phyloP scores from a whole-genome alignment of 2,329 filamentous ascomycete genomes.

The Westerdykella aurantiaca region DNA sequence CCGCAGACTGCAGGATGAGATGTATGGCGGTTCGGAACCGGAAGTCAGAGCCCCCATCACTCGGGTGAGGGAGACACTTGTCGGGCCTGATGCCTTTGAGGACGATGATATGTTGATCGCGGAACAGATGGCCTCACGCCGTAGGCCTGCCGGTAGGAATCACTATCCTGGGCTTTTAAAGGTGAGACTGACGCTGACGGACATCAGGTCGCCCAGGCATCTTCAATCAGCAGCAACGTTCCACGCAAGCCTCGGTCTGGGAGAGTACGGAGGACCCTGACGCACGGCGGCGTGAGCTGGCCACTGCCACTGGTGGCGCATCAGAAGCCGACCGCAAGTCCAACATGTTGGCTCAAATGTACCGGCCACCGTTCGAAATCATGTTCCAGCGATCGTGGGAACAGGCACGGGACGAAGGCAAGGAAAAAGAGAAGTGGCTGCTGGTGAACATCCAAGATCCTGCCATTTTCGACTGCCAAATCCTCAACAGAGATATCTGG shows the following conservation, averaged over 20 bases:
- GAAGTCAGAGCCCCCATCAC: slow-evolving; percentile 85
- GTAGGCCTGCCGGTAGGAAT: slow-evolving; percentile 24
- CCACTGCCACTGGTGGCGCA: slow-evolving; percentile 58
- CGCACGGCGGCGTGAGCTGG: slow-evolving; percentile 49
- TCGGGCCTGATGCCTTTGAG: slow-evolving; percentile 60
- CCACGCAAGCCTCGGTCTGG: slow-evolving; percentile 52
- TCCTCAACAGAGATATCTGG: slow-evolving; percentile 92
- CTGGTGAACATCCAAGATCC: slow-evolving; percentile 93
- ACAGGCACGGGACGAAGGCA: slow-evolving; percentile 75
- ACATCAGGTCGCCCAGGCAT: slow-evolving; percentile 49
- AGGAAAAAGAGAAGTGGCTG: slow-evolving; percentile 87
- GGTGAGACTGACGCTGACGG: slow-evolving; percentile 23
- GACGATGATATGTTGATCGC: slow-evolving; percentile 57
- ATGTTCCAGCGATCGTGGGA: slow-evolving; percentile 80
- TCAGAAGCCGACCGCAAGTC: slow-evolving; percentile 64
- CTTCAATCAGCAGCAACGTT: slow-evolving; percentile 61
- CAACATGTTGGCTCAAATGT: slow-evolving; percentile 80
- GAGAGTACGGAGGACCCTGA: slow-evolving; percentile 46
- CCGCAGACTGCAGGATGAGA: slow-evolving; percentile 81
- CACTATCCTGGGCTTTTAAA: slow-evolving; percentile 10
- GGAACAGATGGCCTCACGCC: slow-evolving; percentile 55
- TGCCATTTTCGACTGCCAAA: slow-evolving; percentile 89
- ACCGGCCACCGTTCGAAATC: slow-evolving; percentile 84
- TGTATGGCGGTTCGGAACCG: slow-evolving; percentile 57
- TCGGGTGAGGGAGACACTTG: slow-evolving; percentile 82